phyloP scores from a whole-genome alignment of 495 filamentous ascomycete genomes.

The Pyronema omphalodes region DNA sequence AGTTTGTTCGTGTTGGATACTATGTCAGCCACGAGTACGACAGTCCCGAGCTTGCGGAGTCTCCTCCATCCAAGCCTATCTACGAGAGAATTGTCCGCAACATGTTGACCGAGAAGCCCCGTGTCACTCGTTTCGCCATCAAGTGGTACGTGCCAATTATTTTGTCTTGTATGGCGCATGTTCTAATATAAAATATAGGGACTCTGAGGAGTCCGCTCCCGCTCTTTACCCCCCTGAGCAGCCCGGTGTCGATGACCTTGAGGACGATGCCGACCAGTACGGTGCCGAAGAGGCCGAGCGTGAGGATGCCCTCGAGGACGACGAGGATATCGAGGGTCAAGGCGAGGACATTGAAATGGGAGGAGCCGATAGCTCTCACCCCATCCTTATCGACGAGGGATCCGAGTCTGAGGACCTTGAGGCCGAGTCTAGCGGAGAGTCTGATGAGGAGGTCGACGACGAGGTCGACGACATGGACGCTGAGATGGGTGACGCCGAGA shows the following conservation, averaged over 20 bases:
- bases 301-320: slow-evolving; percentile 31
- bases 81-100: slow-evolving; percentile 82
- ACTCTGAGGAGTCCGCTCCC: slow-evolving; percentile 86
- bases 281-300: slow-evolving; percentile 68
- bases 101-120: slow-evolving; percentile 87
- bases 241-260: slow-evolving; percentile 73
- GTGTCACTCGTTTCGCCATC: slow-evolving; percentile 95
- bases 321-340: slow-evolving; percentile 27
- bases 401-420: slow-evolving; percentile 94
- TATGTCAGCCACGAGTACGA: slow-evolving; percentile 99
- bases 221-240: slow-evolving; percentile 94
- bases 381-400: slow-evolving; percentile 48
- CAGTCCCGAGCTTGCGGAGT: slow-evolving; percentile 65
- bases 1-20: slow-evolving; percentile 97
- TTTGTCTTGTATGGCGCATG: slow-evolving; percentile 1
- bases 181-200: slow-evolving; percentile 37
- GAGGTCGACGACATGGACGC: slow-evolving; percentile 47
- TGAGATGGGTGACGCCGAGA: slow-evolving; percentile 55
- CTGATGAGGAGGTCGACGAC: slow-evolving; percentile 64
- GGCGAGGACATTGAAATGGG: slow-evolving; percentile 28
- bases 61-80: slow-evolving; percentile 78
- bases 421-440: slow-evolving; percentile 69
- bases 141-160: slow-evolving; percentile 53
- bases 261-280: slow-evolving; percentile 70
- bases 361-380: slow-evolving; percentile 29